Evolutionary conservation across 2,329 filamentous ascomycete genomes (phyloP).

Genomic region (Blastomyces percursus): DNA sequence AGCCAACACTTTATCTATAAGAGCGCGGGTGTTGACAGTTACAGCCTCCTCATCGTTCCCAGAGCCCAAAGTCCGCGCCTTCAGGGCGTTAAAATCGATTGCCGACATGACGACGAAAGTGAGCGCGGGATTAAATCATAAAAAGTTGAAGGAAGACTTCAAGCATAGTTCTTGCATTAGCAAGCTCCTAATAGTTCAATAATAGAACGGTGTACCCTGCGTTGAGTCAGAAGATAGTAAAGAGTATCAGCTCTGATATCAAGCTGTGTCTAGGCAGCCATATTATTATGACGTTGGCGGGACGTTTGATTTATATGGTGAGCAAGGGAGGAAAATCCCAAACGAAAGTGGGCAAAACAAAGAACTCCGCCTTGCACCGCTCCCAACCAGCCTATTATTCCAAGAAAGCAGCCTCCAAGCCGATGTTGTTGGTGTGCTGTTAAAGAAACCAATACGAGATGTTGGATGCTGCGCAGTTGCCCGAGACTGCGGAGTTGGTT

Average conservation of each 20-base stretch:
- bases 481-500: neutral
- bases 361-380: neutral
- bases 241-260: neutral
- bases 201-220: too few relatives aligned
- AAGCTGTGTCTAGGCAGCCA: neutral
- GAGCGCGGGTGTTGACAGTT: slow-evolving; percentile 88
- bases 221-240: neutral
- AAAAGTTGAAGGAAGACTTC: neutral
- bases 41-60: slow-evolving; percentile 92
- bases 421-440: neutral
- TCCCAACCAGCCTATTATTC: neutral
- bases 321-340: neutral
- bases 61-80: slow-evolving; percentile 74
- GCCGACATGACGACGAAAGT: slow-evolving; percentile 7
- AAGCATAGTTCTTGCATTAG: neutral
- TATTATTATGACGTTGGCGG: neutral
- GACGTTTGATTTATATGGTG: neutral
- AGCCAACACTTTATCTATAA: slow-evolving; percentile 96
- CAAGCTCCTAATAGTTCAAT: neutral
- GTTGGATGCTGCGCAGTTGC: neutral
- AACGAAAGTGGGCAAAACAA: neutral
- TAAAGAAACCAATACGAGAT: neutral
- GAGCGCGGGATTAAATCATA: neutral
- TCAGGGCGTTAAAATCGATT: slow-evolving; percentile 56
- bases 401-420: neutral